Base-by-base conservation (phyloP, 2,329 filamentous ascomycete genomes). In the Neocatenulostroma microsporum region DNA sequence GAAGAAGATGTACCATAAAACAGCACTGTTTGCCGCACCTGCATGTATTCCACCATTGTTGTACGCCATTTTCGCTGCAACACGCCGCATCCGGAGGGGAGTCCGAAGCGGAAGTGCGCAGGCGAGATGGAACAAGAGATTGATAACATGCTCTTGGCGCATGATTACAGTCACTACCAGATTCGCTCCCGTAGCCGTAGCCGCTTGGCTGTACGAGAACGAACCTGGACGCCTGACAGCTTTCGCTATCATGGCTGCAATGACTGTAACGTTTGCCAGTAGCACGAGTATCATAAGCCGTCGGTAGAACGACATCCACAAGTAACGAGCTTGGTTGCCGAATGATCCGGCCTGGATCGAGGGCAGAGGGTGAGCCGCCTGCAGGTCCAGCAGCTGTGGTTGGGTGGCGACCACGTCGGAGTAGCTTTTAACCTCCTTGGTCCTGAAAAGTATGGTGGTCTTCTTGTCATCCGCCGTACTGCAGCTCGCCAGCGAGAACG, bases 1-100 rank as follows among this genome's bases (percentile, higher is more conserved):
- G 40, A 68, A 62, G 13, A 59, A 44, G 10, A 64, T 47, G 53
- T 64, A 69, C 69, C 69, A 72, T 7, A 57, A 27, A n/a, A 58
- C 46, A 1, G 60, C 60, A 34, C 60, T 56, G 5, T 60, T 44
- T 3, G 55, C 61, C 33, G 55, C 55, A 2, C 60, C 58, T 4
- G 57, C 58, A 41, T 67, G 63, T 1, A 64, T 45, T 8, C 63
- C 62, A 13, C 63, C 63, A 23, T 63, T 54, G 26, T 57, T 56
- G 44, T 64, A 66, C 13, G 44, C 28, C 7, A 65, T 47, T 45
- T 64, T 66, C 24, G 62, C 61, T 3, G 56, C 53, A 15, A 52
- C 45, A 6, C 53, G 48, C 3, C 63, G 59, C 18, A 64, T 46
- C 6, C 42, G 29, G 11, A 65, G 45, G 9, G 63, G 60, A 18